Percentiles rank a stretch among this genome's conserved stretches.
Conservation (phyloP, 495 filamentous ascomycete species). For the Tuber calosporum region DNA sequence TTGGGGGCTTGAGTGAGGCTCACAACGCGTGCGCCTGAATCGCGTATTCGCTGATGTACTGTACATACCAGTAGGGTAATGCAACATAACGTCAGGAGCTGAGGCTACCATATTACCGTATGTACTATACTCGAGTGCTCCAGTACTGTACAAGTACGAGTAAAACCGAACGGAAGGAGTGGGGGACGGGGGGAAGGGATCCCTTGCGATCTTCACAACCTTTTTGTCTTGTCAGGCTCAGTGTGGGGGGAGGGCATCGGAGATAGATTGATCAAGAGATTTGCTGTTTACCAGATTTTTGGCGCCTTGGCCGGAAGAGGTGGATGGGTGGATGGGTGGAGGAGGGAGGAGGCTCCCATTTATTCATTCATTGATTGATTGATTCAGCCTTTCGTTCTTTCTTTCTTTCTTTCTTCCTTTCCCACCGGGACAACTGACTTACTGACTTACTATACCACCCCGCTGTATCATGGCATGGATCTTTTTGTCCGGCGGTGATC, state of each 20-base stretch:
- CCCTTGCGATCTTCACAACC: not conserved
- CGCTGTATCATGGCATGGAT: not conserved
- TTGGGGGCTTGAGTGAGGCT: not conserved
- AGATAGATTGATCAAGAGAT: not conserved
- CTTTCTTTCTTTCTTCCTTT: not conserved
- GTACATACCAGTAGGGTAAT: too few relatives aligned
- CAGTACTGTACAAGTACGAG: too few relatives aligned
- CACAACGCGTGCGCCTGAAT: not conserved
- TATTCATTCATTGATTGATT: not conserved
- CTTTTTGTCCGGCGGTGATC: slow-evolving; percentile 1
- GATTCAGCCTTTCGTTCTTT: not conserved
- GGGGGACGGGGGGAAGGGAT: not conserved
- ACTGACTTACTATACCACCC: too few relatives aligned
- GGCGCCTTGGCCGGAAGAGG: not conserved
- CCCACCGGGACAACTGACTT: not conserved
- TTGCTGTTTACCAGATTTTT: not conserved
- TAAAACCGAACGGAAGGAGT: not conserved
- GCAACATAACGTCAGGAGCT: not conserved
- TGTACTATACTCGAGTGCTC: too few relatives aligned
- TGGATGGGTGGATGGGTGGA: too few relatives aligned
- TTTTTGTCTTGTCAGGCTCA: not conserved
- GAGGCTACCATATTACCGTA: not conserved
- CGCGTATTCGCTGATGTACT: not conserved
- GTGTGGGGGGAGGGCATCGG: not conserved
- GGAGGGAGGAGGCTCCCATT: slow-evolving; percentile 1